phyloP scores from a whole-genome alignment of 352 stramenopile genomes.

The Pythium angustatum region DNA sequence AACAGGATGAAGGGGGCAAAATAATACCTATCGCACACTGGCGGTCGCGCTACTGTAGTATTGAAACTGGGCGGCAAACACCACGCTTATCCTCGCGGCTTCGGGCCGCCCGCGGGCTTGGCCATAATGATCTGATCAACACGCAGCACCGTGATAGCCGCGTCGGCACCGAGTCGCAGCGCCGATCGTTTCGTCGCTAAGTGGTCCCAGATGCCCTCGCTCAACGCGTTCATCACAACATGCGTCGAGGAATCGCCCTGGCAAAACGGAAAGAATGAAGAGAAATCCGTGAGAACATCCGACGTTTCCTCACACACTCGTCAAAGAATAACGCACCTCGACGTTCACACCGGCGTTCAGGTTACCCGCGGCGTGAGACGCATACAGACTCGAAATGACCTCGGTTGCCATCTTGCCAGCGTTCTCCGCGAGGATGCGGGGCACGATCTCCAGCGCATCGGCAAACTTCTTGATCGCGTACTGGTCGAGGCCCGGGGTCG shows the following conservation, averaged over 20 bases:
- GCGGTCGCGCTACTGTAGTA: slow-evolving; percentile 20
- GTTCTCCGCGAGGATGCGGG: slow-evolving; percentile 98
- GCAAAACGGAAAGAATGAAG: slow-evolving; percentile 14
- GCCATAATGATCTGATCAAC: slow-evolving; percentile 99
- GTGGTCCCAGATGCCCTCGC: slow-evolving; percentile 91
- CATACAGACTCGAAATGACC: slow-evolving; percentile 94
- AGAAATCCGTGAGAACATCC: not conserved
- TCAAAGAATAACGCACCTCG: slow-evolving; percentile 55
- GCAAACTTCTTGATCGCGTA: slow-evolving; percentile 99
- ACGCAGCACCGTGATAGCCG: slow-evolving; percentile 97
- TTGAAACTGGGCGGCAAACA: slow-evolving; percentile 10
- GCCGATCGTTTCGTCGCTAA: slow-evolving; percentile 96
- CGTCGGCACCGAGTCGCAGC: slow-evolving; percentile 96
- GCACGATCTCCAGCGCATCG: slow-evolving; percentile 97
- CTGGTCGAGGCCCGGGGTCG: slow-evolving; percentile 97
- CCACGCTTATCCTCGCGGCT: slow-evolving; percentile 79
- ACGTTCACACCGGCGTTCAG: slow-evolving; percentile 94
- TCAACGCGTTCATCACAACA: slow-evolving; percentile 77
- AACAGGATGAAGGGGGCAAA: not conserved
- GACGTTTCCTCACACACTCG: not conserved
- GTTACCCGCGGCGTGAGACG: slow-evolving; percentile 93
- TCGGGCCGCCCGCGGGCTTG: slow-evolving; percentile 94
- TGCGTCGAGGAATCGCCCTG: slow-evolving; percentile 78
- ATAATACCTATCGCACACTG: slow-evolving; percentile 29
- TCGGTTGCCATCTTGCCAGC: slow-evolving; percentile 93